Evolutionary conservation across 2,329 filamentous ascomycete genomes (phyloP), one percentile per base, ranked within the genome.

Genomic region (Penicillium aurantiogriseum): DNA sequence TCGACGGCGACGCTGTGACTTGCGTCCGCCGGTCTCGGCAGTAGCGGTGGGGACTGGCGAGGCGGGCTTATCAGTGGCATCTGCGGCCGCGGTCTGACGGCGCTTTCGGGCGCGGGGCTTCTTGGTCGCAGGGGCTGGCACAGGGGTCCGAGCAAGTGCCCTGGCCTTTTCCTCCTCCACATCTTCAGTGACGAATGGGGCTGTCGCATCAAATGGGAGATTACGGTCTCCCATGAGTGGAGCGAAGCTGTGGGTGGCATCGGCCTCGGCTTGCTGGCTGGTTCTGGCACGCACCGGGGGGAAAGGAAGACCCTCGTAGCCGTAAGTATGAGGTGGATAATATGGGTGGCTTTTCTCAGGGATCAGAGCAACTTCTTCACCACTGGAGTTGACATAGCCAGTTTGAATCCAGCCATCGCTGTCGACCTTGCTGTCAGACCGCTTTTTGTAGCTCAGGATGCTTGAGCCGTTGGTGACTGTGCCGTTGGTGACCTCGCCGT

Each of bases 141-240:
- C 35, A 40, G 40, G 49, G 19, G 48, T 35, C n/a, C 50, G 55
- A 8, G 45, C 46, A 23, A 59, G 35, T 13, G 40, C 47, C 10
- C 45, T 53, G 21, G 57, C 58, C 39, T 51, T 33, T 29, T 63
- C 62, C 44, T 58, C 57, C 4, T 45, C 31, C 8, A 64, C 54
- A 17, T 64, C 53, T 25, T 67, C 60, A 13, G 38, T 19, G 33
- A 36, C 21, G 39, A 64, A 65, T 2, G 54, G 38, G 3, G 40
- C 36, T 10, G 25, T 19, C 1, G 13, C 29, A 8, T 48, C 53
- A 13, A 54, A 54, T 6, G 65, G 65, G 13, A 61, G 44, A 44
- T 67, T 67, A 7, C 63, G 62, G 31, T 59, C 56, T 13, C 65
- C 65, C 23, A 67, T 39, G n/a, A 62, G 52, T 2, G 65, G 65